A percentile compares a stretch with the other conserved stretches of the same genome.
Evolutionary conservation across 2,329 filamentous ascomycete species (phyloP).

Genomic region (Atkinsonella hypoxylon): DNA sequence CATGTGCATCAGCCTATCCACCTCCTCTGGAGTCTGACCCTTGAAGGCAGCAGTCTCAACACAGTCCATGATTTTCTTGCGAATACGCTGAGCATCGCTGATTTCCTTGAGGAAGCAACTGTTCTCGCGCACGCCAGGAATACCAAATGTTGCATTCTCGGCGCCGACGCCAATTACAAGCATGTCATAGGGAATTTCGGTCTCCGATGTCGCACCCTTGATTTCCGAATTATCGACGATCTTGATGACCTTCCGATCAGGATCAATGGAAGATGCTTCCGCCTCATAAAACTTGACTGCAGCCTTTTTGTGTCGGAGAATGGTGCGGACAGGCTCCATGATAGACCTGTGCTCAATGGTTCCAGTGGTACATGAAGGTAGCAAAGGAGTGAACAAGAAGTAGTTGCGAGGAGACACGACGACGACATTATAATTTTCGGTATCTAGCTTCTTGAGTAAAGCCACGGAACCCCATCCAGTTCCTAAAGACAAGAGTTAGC

Average conservation of each 20-base stretch:
- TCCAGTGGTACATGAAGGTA: slow-evolving; percentile 94
- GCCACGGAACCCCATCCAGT: slow-evolving; percentile 95
- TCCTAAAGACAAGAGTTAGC: slow-evolving; percentile 39
- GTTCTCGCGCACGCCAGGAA: slow-evolving; percentile 88
- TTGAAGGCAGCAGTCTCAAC: slow-evolving; percentile 98
- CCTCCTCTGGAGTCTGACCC: slow-evolving; percentile 77
- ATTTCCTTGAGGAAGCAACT: slow-evolving; percentile 99
- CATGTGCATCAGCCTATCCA: slow-evolving; percentile 95
- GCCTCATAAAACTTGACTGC: slow-evolving; percentile 96
- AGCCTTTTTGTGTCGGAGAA: slow-evolving; percentile 88
- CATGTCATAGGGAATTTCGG: slow-evolving; percentile 95
- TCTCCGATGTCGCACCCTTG: slow-evolving; percentile 70
- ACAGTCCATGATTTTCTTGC: slow-evolving; percentile 99
- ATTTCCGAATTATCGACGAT: slow-evolving; percentile 90
- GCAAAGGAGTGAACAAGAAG: slow-evolving; percentile 96
- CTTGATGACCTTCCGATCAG: slow-evolving; percentile 75
- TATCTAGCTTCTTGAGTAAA: slow-evolving; percentile 95
- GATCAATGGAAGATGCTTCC: slow-evolving; percentile 89
- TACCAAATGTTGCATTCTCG: slow-evolving; percentile 97
- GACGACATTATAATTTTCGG: slow-evolving; percentile 97
- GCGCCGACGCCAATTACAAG: slow-evolving; percentile 93
- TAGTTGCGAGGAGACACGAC: slow-evolving; percentile 98
- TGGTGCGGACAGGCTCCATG: slow-evolving; percentile 97
- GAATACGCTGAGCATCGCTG: slow-evolving; percentile 85
- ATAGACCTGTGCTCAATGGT: slow-evolving; percentile 98